Evolutionary conservation across 78 protist species (phyloP).

Genomic region (Monosiga brevicollis): DNA sequence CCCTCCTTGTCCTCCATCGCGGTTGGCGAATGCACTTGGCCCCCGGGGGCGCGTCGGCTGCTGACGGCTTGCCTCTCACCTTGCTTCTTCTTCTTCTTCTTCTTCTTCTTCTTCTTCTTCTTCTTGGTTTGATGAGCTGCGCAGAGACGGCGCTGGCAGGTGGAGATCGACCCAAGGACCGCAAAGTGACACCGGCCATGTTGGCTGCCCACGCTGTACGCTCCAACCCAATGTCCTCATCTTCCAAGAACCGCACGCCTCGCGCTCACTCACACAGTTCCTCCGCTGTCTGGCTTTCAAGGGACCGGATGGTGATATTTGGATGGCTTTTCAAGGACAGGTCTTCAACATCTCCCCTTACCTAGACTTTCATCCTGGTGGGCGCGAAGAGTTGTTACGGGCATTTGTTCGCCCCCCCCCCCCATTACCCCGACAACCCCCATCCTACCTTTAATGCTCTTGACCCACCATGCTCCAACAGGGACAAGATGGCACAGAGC

Average conservation of each 20-base stretch:
- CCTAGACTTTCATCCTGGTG: slow-evolving; percentile 64
- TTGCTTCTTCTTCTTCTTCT: not conserved
- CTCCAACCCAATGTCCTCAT: too few species aligned
- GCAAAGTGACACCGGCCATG: too few species aligned
- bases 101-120: not conserved
- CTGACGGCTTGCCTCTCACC: too few species aligned
- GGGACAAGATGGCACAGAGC: slow-evolving; percentile 56
- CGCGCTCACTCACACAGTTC: too few species aligned
- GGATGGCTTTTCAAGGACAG: slow-evolving; percentile 53
- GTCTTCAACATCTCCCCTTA: slow-evolving; percentile 60
- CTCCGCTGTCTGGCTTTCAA: slow-evolving; percentile 28
- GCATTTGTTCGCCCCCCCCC: not conserved
- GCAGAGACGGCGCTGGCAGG: too few species aligned
- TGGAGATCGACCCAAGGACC: too few species aligned
- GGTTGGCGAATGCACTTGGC: too few species aligned
- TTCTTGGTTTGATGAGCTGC: too few species aligned
- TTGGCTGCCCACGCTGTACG: too few species aligned
- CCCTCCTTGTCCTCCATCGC: too few species aligned
- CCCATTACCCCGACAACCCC: not conserved
- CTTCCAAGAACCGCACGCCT: too few species aligned
- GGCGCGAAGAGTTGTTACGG: slow-evolving; percentile 21
- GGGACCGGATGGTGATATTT: slow-evolving; percentile 23
- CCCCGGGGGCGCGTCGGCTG: too few species aligned
- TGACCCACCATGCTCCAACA: not conserved
- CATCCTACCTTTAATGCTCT: not conserved